phyloP scores from a whole-genome alignment of 2,329 filamentous ascomycete species.

The Cladosporium austrohemisphaericum region DNA sequence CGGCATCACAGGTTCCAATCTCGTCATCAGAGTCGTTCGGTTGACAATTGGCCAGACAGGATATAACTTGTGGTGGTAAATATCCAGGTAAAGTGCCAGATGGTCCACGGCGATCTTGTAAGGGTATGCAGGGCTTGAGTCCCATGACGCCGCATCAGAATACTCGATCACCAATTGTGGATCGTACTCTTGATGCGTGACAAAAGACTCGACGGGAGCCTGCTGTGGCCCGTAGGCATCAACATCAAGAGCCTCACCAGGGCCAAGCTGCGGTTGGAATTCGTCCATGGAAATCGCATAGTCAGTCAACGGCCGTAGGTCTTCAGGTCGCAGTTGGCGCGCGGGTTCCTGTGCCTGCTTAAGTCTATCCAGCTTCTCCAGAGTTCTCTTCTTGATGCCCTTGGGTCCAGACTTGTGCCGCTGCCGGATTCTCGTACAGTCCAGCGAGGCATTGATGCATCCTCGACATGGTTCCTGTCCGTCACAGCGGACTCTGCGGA shows the following conservation, averaged over 20 bases:
- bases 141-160: background rate
- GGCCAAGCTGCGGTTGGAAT: too few relatives aligned
- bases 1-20: background rate
- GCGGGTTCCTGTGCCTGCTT: background rate
- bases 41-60: conserved; percentile 21
- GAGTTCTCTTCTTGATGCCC: conserved; percentile 14
- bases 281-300: too few relatives aligned
- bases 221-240: background rate
- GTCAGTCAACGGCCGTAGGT: background rate
- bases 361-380: conserved; percentile 6
- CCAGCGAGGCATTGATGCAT: conserved; percentile 14
- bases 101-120: background rate
- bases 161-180: too few relatives aligned
- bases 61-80: conserved; percentile 21
- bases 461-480: conserved; percentile 16
- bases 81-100: conserved; percentile 19
- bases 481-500: conserved; percentile 20
- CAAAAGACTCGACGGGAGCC: too few relatives aligned
- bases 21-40: conserved; percentile 2
- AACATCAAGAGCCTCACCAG: too few relatives aligned
- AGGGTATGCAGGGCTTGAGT: background rate
- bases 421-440: conserved; percentile 16
- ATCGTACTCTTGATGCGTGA: too few relatives aligned
- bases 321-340: background rate
- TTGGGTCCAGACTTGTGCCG: conserved; percentile 17